Evolutionary conservation across 129 eudicot genomes (phyloP).

Genomic region (Deinandra increscens): DNA sequence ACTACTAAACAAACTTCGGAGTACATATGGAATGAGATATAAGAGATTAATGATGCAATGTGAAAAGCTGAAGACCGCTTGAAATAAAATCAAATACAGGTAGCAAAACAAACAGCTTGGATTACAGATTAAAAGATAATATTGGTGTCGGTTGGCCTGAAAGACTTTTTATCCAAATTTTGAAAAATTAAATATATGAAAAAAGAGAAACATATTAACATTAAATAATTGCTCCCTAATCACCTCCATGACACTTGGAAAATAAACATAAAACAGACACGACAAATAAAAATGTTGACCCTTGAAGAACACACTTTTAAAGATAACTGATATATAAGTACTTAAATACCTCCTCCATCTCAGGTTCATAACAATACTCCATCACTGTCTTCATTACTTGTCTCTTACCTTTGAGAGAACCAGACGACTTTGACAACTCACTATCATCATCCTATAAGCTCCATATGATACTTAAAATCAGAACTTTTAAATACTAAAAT

Average conservation of each 20-base stretch:
- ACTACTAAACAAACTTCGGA: neutral
- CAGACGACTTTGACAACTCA: constrained; percentile 64
- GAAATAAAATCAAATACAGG: neutral
- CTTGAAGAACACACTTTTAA: neutral
- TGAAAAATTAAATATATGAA: neutral
- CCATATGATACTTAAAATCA: constrained; percentile 12
- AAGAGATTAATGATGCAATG: neutral
- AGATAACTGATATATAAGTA: neutral
- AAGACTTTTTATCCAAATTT: neutral
- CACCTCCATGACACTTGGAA: constrained; percentile 10
- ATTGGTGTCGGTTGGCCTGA: neutral
- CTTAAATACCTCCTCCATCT: constrained; percentile 87
- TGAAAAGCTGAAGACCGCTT: neutral
- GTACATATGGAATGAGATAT: neutral
- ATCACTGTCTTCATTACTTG: constrained; percentile 65
- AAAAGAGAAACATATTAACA: neutral
- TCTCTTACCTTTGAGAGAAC: constrained; percentile 72
- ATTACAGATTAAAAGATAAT: neutral
- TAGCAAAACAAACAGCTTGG: neutral
- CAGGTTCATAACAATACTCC: constrained; percentile 97
- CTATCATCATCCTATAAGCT: constrained; percentile 62
- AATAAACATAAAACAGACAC: neutral
- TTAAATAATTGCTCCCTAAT: constrained; percentile 18
- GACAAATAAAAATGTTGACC: constrained; percentile 7
- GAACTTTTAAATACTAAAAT: neutral